Conservation (phyloP, 2,329 filamentous ascomycete species). For the Xylaria sp. region DNA sequence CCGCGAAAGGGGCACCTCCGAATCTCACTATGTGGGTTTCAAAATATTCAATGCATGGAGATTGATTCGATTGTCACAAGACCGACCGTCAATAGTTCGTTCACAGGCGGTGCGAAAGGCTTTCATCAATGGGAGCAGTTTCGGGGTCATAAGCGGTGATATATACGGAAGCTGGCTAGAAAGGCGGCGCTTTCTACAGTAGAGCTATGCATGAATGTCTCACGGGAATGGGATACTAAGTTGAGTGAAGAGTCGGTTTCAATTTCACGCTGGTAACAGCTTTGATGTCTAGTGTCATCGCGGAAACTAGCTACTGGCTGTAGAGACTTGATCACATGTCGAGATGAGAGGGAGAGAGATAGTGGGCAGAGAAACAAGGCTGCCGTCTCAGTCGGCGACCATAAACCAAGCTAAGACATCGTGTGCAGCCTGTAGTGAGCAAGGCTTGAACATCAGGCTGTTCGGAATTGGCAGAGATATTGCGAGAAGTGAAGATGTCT, state of each 20-base stretch:
- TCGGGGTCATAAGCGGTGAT: constrained; percentile 3
- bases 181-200: constrained; percentile 7
- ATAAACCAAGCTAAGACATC: neutral
- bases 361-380: neutral
- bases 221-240: neutral
- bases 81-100: neutral
- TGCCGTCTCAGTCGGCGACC: constrained; percentile 8
- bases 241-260: constrained; percentile 2
- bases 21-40: neutral
- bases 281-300: neutral
- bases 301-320: neutral
- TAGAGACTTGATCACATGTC: neutral
- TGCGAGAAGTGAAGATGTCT: neutral
- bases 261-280: neutral
- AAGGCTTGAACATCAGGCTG: constrained; percentile 5
- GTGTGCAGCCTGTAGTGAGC: neutral
- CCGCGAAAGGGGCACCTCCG: constrained; percentile 2
- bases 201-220: constrained; percentile 21
- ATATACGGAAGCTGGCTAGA: constrained; percentile 13
- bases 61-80: neutral
- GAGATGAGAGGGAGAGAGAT: neutral
- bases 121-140: neutral
- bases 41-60: no score
- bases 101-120: neutral
- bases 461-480: neutral